Evolutionary conservation across 2,329 filamentous ascomycete genomes (phyloP).

Genomic region (Fusarium nisikadoi): DNA sequence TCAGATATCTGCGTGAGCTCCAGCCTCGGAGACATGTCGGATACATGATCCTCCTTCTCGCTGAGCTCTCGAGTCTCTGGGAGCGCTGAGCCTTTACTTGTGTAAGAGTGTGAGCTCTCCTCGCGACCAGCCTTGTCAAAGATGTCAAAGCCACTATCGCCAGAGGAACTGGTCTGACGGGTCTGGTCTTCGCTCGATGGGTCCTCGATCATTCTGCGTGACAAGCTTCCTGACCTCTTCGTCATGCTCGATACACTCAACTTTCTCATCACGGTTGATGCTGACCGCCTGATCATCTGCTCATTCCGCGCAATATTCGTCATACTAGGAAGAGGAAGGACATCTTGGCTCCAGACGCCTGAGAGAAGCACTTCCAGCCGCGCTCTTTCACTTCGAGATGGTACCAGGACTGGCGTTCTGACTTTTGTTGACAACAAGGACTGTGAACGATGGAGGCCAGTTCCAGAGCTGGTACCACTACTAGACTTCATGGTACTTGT

Average conservation of each 20-base stretch:
- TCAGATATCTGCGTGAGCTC: slow-evolving; percentile 11
- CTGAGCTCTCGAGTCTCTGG: slow-evolving; percentile 12
- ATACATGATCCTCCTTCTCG: background rate
- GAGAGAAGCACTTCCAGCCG: slow-evolving; percentile 78
- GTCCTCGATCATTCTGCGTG: slow-evolving; percentile 31
- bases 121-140: slow-evolving; percentile 12
- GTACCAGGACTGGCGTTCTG: slow-evolving; percentile 75
- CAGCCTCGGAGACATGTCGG: slow-evolving; percentile 2
- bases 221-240: slow-evolving; percentile 72
- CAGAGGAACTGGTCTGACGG: slow-evolving; percentile 23
- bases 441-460: slow-evolving; percentile 79
- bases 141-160: slow-evolving; percentile 12
- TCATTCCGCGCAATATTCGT: slow-evolving; percentile 71
- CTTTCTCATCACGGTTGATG: slow-evolving; percentile 87
- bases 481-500: slow-evolving; percentile 75
- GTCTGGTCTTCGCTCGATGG: slow-evolving; percentile 2
- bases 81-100: slow-evolving; percentile 14
- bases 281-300: slow-evolving; percentile 79
- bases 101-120: slow-evolving; percentile 18
- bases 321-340: slow-evolving; percentile 87
- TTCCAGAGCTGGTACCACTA: slow-evolving; percentile 51
- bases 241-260: slow-evolving; percentile 85
- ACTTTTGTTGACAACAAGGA: slow-evolving; percentile 78
- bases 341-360: slow-evolving; percentile 86
- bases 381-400: slow-evolving; percentile 78